Conservation (phyloP, 2,329 filamentous ascomycete species). For the Triangularia setosa region DNA sequence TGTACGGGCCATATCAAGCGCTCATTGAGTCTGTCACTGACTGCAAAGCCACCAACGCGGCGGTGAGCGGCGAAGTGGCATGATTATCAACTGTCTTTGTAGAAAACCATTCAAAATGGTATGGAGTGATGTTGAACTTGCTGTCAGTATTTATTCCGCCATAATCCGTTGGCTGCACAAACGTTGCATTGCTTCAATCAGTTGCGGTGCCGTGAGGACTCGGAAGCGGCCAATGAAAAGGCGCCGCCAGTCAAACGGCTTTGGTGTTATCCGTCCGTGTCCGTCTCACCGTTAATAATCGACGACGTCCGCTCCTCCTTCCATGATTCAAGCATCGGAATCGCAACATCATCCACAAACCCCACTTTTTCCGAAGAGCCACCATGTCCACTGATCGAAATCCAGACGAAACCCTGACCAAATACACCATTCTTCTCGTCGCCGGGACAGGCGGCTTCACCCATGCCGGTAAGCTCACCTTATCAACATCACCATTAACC, state of each 20-base stretch:
- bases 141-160: not conserved
- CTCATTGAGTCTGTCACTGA: not conserved
- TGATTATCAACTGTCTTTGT: not conserved
- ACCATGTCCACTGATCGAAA: not conserved
- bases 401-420: not conserved
- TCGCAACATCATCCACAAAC: not conserved
- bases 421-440: not conserved
- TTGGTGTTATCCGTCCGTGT: not conserved
- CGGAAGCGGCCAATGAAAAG: not conserved
- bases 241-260: not conserved
- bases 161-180: not conserved
- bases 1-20: not conserved
- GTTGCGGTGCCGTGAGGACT: not conserved
- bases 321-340: too few species aligned
- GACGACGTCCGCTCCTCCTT: not conserved
- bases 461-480: conserved; percentile 1
- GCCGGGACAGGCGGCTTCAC: conserved; percentile 2
- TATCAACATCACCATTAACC: not conserved
- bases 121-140: not conserved
- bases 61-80: not conserved
- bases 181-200: not conserved
- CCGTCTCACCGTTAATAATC: not conserved
- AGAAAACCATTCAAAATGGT: too few species aligned
- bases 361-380: not conserved
- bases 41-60: not conserved